Evolutionary conservation across 2,329 filamentous ascomycete genomes (phyloP), one percentile per base, ranked within the genome.

Genomic region (Microdochium bolleyi): DNA sequence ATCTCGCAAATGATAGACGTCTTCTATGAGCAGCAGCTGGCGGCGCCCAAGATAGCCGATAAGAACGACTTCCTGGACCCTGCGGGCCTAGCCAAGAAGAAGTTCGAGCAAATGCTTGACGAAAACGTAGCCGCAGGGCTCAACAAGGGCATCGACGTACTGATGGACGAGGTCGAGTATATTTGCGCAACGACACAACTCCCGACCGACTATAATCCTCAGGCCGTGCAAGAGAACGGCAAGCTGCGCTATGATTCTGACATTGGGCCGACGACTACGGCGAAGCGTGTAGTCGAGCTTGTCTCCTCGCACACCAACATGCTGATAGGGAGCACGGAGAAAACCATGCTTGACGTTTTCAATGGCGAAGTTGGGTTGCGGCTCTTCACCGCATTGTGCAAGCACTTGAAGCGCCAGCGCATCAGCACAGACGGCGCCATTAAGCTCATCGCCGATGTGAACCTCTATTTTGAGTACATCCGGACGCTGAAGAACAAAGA

Each of bases 1-100:
- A 99, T 99, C 61, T 90, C 95, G 55, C 94, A 99, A 68, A 99
- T 99, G 94, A 84, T 99, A 54, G 94, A 99, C 66, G 91, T 99
- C 32, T 99, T 99, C 67, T 99, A 95, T 70, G 88, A 95, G 66
- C 94, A 97, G 71, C 94, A 99, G 71, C 80, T 99, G 25, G 84
- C 91, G 5, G 81, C 83, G 1, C 82, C 88, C 14, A 88, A 88
- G 62, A 84, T 99, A 51, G 88, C 88, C 1, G 92, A 97, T 65
- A 85, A 88, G 46, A 95, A 95, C 65, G 94, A 99, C 70, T 99
- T 99, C 63, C 77, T 99, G 49, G 90, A 95, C 64, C 88, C 91
- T 21, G 89, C 92, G 0, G 88, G 88, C 30, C 87, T 96, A 61
- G 92, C 94, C 58, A 99, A 99, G 81, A 97, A 96, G 74, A 91